These are phyloP conservation scores for Euclidium syriacum DNA, from an alignment of 345 rosid species.

Conservation along the genomic window DNA sequence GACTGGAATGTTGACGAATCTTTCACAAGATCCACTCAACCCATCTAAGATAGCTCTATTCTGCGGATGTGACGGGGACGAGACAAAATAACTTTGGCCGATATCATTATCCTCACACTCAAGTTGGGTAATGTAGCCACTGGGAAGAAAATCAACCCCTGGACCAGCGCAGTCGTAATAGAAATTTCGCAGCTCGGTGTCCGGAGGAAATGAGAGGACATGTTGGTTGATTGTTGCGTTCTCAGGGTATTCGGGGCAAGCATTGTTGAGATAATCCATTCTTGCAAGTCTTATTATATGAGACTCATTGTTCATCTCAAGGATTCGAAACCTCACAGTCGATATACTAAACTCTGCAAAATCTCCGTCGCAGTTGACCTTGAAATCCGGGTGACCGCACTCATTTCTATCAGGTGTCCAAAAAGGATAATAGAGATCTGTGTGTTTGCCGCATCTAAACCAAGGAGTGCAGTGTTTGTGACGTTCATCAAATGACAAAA, in stretches of 20 bases:
- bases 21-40: not conserved
- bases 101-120: not conserved
- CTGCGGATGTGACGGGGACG: too few relatives aligned
- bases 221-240: conserved; percentile 6
- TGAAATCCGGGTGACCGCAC: conserved; percentile 36
- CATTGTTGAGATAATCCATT: conserved; percentile 20
- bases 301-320: not conserved
- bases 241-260: conserved; percentile 16
- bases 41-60: not conserved
- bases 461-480: rapidly evolving
- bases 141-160: not conserved
- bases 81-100: not conserved
- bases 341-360: conserved; percentile 14
- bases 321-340: conserved; percentile 25
- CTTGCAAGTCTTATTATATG: conserved; percentile 12
- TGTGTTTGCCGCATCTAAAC: not conserved
- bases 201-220: not conserved
- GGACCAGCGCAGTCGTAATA: conserved; percentile 23
- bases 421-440: conserved; percentile 24
- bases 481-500: conserved; percentile 5
- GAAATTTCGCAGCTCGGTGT: not conserved
- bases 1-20: conserved; percentile 12
- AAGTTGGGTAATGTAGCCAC: not conserved
- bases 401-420: conserved; percentile 13
- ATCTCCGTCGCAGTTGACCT: conserved; percentile 12